Conservation (phyloP, 2,329 filamentous ascomycete genomes). For the Nemania serpens region DNA sequence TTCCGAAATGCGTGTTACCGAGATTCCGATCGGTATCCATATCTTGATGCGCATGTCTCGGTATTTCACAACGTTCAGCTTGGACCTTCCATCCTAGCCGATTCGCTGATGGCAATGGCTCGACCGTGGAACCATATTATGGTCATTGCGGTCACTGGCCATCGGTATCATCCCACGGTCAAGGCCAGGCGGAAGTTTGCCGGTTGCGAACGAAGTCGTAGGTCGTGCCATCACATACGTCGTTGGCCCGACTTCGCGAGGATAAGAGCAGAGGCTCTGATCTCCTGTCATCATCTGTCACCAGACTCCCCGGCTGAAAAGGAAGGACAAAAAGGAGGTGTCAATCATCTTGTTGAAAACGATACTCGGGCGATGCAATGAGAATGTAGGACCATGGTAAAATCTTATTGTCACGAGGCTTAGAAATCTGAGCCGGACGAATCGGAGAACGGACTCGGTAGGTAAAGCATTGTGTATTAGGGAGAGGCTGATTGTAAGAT, state of each 20-base stretch:
- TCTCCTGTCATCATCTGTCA: background rate
- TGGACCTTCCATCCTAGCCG: background rate
- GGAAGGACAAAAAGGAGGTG: no score
- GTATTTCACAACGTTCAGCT: background rate
- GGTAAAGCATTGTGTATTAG: no score
- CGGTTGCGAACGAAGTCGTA: background rate
- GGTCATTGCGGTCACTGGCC: background rate
- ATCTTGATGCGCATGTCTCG: no score
- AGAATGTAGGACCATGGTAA: no score
- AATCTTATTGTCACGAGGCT: no score
- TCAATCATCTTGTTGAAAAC: no score
- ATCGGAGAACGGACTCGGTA: no score
- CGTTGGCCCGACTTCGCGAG: background rate
- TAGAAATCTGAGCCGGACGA: no score
- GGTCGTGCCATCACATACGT: background rate
- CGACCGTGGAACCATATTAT: constrained; percentile 12
- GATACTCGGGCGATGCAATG: no score
- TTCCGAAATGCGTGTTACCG: background rate
- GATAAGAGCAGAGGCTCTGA: background rate
- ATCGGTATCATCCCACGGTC: background rate
- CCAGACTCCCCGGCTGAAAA: background rate
- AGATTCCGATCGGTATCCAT: background rate
- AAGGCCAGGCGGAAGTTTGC: background rate
- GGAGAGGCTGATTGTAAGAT: no score
- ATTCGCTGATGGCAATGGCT: background rate